A percentile compares a stretch with the other conserved stretches of the same genome.
These are phyloP conservation scores for Agaricus subrufescens DNA, from an alignment of 768 basidiomycete genomes.

Conservation along the genomic window DNA sequence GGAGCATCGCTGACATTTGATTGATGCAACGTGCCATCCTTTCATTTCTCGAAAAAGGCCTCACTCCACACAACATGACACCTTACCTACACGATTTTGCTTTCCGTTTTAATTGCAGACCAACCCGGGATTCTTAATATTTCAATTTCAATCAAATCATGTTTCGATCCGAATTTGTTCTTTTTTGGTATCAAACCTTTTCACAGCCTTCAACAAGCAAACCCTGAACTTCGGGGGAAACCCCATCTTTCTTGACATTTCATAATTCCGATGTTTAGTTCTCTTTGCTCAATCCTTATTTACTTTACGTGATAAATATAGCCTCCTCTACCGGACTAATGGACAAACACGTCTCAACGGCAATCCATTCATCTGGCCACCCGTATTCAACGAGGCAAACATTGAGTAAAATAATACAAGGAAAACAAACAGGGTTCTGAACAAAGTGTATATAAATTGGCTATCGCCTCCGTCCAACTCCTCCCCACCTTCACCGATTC, in stretches of 20 bases:
- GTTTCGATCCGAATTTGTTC: too few relatives aligned
- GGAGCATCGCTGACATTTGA: conserved; percentile 2
- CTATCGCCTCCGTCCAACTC: background rate
- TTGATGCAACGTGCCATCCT: conserved; percentile 14
- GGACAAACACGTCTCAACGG: background rate
- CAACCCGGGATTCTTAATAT: background rate
- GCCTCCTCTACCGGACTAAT: background rate
- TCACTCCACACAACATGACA: background rate
- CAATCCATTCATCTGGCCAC: background rate
- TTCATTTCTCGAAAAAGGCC: background rate
- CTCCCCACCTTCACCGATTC: background rate
- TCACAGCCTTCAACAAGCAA: background rate
- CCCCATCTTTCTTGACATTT: background rate
- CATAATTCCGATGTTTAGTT: too few relatives aligned
- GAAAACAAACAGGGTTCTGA: background rate
- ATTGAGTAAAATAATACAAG: background rate
- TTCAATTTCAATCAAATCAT: too few relatives aligned
- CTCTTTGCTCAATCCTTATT: background rate
- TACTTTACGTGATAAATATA: background rate
- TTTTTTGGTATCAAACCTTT: background rate
- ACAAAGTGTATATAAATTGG: background rate
- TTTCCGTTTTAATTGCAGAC: conserved; percentile 5
- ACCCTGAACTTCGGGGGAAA: background rate
- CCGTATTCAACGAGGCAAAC: conserved; percentile 10
- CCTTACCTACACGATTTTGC: conserved; percentile 4